phyloP scores from a whole-genome alignment of 148 eudicot genomes.

The Pouteria glomerata region DNA sequence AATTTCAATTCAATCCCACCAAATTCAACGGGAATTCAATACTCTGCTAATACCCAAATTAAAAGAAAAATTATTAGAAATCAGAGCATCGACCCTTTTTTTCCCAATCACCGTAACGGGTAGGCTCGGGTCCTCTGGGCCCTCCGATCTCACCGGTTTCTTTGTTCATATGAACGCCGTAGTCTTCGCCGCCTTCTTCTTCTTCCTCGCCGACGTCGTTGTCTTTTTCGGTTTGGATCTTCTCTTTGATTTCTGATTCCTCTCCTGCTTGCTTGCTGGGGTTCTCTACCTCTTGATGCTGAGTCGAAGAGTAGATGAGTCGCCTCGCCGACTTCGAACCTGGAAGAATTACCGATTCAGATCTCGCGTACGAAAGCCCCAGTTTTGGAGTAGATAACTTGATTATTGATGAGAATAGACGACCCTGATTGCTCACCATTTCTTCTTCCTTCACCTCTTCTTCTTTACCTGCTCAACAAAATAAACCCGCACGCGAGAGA shows the following conservation, averaged over 20 bases:
- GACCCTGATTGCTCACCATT: slow-evolving; percentile 48
- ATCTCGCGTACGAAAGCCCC: slow-evolving; percentile 7
- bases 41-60: too few species aligned
- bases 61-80: slow-evolving; percentile 32
- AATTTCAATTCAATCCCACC: too few species aligned
- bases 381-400: slow-evolving; percentile 9
- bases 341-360: slow-evolving; percentile 16
- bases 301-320: slow-evolving; percentile 30
- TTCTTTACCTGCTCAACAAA: too few species aligned
- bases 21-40: too few species aligned
- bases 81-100: slow-evolving; percentile 81
- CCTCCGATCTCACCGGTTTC: slow-evolving; percentile 91
- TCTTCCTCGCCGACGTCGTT: background rate
- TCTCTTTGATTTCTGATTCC: slow-evolving; percentile 13
- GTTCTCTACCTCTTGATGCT: slow-evolving; percentile 12
- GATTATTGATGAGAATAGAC: slow-evolving; percentile 31
- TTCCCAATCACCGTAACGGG: slow-evolving; percentile 95
- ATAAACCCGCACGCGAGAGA: too few species aligned
- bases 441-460: background rate
- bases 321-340: slow-evolving; percentile 24
- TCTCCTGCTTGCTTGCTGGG: slow-evolving; percentile 14
- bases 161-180: slow-evolving; percentile 43
- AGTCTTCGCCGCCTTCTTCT: slow-evolving; percentile 28
- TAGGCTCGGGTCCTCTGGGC: slow-evolving; percentile 90
- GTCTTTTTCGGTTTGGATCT: slow-evolving; percentile 7